Base-by-base conservation (phyloP, 768 basidiomycete genomes). In the Suillus spraguei region DNA sequence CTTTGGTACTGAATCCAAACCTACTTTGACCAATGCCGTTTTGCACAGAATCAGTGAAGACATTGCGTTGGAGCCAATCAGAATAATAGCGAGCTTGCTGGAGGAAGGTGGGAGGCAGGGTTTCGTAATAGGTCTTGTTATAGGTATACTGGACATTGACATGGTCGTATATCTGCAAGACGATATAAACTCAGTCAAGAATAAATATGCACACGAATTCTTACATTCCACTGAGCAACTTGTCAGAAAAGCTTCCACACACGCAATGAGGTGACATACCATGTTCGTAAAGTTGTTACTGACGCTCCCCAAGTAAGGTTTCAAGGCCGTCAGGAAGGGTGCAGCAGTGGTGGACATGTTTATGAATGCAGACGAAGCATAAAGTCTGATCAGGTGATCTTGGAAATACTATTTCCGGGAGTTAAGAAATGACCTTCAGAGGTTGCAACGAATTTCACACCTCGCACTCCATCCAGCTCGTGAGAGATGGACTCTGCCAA, bases 121-220 rank as follows among this genome's bases (percentile, higher is more conserved):
- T 83, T 73, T 85, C 81, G 4, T 87, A 85, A 66, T 87, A 93
- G 35, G 89, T 87, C 77, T 82, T 85, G 82, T 94, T 92, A 80
- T 94, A 90, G 52, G 80, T 82, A 65, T 88, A 81, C 72, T 91
- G 80, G 14, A 87, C 81, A 78, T 86, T 86, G 71, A 92, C 82
- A 74, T 81, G 91, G 75, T 91, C 89, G 75, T 82, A 89, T 68
- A 91, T 79, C 88, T 89, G 39, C 44, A 4, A 33, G 61, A 61
- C 59, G 46, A 62, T 42, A 53, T 8, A 10, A 49, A 41, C 54
- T 24, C 16, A n/a, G 36, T 44, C 28, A 36, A 20, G 17, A 20
- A n/a, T 36, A 13, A 20, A n/a, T 36, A 13, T 24, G 8, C 33
- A 20, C 55, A 56, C 42, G 36, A 49, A 24, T 2, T 35, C 87